Evolutionary conservation across 495 filamentous ascomycete species (phyloP), one percentile per base, ranked within the genome.

Genomic region (Cudoniella acicularis): DNA sequence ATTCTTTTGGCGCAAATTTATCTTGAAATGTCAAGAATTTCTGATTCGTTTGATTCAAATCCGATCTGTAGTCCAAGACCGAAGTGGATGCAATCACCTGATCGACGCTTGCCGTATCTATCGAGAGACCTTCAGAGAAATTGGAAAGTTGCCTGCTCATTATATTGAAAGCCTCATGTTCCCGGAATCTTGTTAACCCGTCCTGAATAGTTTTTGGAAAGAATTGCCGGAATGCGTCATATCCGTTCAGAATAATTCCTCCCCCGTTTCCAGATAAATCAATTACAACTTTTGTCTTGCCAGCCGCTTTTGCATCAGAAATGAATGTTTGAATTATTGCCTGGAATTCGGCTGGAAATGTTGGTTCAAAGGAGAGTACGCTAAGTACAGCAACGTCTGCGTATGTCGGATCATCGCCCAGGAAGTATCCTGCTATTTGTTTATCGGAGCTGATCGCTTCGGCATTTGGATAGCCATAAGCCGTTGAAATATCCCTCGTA

Each of bases 201-300:
- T 73, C 65, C 59, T 72, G 76, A 9, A 74, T 64, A 3, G 73
- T 71, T 2, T 73, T 57, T 0, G 77, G 77, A 65, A 80, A 78
- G 3, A 72, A 68, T 55, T 72, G 69, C 41, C 64, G 54, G 49
- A 69, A 72, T 13, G 52, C 57, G 24, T 72, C 69, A 60, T 70
- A 72, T 21, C 66, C 70, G 9, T 64, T 56, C 17, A 72, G 41
- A 25, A 72, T 58, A 48, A 63, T 60, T 3, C 70, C 70, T 21
- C 70, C 70, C 22, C 70, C 70, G 64, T 72, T 72, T 27, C 53
- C 53, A 8, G 64, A 65, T 24, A 70, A 48, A 52, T 72, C 70
- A 52, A 72, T 66, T 41, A 72, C 60, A 21, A 67, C 45, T 46
- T 70, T 72, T 1, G 49, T 60, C 21, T 67, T 67, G 0, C 62